Conservation (phyloP, 2,329 filamentous ascomycete genomes). For the Drechslerella stenobrocha region DNA sequence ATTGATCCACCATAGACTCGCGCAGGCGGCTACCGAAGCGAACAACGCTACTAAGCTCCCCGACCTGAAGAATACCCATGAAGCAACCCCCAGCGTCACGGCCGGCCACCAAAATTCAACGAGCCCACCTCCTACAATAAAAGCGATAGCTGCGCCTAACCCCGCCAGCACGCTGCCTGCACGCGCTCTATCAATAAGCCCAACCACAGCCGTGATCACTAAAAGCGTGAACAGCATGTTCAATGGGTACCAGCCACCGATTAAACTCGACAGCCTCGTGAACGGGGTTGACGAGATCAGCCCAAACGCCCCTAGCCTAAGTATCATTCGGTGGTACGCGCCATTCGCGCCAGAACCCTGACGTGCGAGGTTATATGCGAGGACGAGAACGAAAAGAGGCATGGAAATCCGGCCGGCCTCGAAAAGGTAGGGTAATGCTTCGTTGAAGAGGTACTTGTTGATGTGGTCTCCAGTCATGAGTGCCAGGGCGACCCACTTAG, state of each 20-base stretch:
- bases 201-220: slow-evolving; percentile 19
- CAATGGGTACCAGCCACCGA: slow-evolving; percentile 30
- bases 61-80: slow-evolving; percentile 26
- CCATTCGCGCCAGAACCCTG: slow-evolving; percentile 11
- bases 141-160: slow-evolving; percentile 6
- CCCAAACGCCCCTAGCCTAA: slow-evolving; percentile 9
- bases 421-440: slow-evolving; percentile 17
- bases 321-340: slow-evolving; percentile 12
- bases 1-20: slow-evolving; percentile 21
- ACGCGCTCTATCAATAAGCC: slow-evolving; percentile 15
- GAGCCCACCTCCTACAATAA: slow-evolving; percentile 22
- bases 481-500: slow-evolving; percentile 28
- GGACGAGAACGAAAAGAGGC: slow-evolving; percentile 29
- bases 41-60: slow-evolving; percentile 14
- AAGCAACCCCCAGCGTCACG: slow-evolving; percentile 18
- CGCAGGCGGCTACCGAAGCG: slow-evolving; percentile 6
- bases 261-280: slow-evolving; percentile 11
- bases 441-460: slow-evolving; percentile 42
- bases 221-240: slow-evolving; percentile 36
- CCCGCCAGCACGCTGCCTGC: slow-evolving; percentile 3
- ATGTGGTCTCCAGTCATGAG: slow-evolving; percentile 39
- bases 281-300: slow-evolving; percentile 23
- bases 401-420: slow-evolving; percentile 25
- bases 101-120: slow-evolving; percentile 44
- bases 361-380: slow-evolving; percentile 31